phyloP scores from a whole-genome alignment of 2,329 filamentous ascomycete genomes.

The Phoma sp. region DNA sequence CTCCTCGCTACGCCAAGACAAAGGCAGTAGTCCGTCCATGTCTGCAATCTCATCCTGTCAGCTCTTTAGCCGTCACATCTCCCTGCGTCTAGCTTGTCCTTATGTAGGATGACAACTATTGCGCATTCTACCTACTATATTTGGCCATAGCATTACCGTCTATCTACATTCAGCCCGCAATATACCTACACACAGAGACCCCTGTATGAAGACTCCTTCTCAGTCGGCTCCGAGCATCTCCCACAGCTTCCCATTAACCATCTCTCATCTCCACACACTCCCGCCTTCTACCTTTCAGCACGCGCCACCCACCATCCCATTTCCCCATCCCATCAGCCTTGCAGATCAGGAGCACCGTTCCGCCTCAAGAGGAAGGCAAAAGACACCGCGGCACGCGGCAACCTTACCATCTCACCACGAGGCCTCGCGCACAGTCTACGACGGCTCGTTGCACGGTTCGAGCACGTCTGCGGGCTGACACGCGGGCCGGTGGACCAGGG shows the following conservation, averaged over 20 bases:
- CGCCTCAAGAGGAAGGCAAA: conserved; percentile 7
- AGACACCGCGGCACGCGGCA: conserved; percentile 9
- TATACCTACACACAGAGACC: too few species aligned
- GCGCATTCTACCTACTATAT: too few species aligned
- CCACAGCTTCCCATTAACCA: background rate
- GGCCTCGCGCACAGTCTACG: background rate
- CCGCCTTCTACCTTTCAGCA: background rate
- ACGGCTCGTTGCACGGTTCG: conserved; percentile 3
- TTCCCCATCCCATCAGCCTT: conserved; percentile 2
- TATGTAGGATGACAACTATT: background rate
- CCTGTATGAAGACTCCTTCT: too few species aligned
- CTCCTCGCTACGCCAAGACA: background rate
- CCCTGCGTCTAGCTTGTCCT: background rate
- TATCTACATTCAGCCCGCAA: too few species aligned
- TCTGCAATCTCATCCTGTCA: background rate
- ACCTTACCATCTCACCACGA: background rate
- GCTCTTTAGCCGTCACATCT: background rate
- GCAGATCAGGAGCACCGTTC: conserved; percentile 5
- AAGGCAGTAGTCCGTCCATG: background rate
- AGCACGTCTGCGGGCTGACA: conserved; percentile 11
- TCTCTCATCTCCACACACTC: conserved; percentile 5
- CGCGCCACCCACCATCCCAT: background rate
- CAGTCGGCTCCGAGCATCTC: background rate
- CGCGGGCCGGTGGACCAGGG: conserved; percentile 23
- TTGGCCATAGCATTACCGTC: too few species aligned